Evolutionary conservation across 345 rosid species (phyloP), one percentile per base, ranked within the genome.

Genomic region (Salix suchowensis): DNA sequence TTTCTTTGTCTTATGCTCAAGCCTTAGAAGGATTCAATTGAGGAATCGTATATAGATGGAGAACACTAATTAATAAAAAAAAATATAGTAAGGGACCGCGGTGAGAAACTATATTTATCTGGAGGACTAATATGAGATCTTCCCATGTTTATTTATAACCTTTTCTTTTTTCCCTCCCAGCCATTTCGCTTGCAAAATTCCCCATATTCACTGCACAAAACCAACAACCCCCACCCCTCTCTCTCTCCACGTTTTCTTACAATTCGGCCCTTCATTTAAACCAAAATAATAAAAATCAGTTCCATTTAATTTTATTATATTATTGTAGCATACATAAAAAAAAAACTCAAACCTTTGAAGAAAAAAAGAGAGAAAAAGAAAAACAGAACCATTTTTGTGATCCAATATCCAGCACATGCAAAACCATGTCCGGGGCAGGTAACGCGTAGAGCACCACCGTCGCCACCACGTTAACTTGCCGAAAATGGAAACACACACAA

Each of bases 401-500:
- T 58, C 64, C 64, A 23, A 23, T 10, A 24, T 58, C 64, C 64
- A 4, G 23, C 64, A 23, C 40, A 58, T 36, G 67, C 67, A 58
- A 72, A 58, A 44, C 13, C 64, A 46, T 76, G 77, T 72, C 80
- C 77, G 84, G 75, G 62, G 77, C 80, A 48, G 77, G 76, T 76
- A 76, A 76, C 72, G 84, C 78, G 39, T 81, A 32, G 80, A 80
- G 65, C 77, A 21, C 80, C 83, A 30, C 11, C 64, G 23, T 58
- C 64, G 28, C 64, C 64, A 58, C 64, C 64, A 58, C 64, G 15
- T 58, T 23, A 58, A 10, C 64, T 58, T 58, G 46, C 83, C 89
- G 71, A 81, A 77, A 40, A 85, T 83, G 83, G 89, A 83, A 76
- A 52, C 32, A 7, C 79, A 85, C 10, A 82, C 74, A 72, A 78